Percentiles rank a stretch among this genome's conserved stretches.
These are phyloP conservation scores for Lunularia cruciata DNA, from an alignment of 225 moss, liverwort and hornwort species.

Conservation along the genomic window DNA sequence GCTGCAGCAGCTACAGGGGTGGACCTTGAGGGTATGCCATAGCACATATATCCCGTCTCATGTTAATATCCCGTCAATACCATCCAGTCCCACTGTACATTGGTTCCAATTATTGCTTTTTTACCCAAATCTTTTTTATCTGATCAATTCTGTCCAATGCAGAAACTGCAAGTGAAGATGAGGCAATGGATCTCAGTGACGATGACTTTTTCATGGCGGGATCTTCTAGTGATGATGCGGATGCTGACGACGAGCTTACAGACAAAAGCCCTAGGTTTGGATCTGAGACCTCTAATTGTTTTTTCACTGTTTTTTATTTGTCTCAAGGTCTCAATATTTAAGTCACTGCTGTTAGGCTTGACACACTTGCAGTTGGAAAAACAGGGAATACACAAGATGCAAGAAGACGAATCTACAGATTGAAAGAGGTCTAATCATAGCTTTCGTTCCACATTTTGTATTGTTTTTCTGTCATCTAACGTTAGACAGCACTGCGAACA, in stretches of 20 bases:
- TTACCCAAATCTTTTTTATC: too few species aligned
- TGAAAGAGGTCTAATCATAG: too few species aligned
- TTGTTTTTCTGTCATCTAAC: too few species aligned
- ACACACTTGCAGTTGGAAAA: too few species aligned
- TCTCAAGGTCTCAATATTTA: background rate
- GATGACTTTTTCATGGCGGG: slow-evolving; percentile 98
- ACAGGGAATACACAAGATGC: too few species aligned
- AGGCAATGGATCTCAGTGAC: slow-evolving; percentile 91
- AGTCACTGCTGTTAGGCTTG: background rate
- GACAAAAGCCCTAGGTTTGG: slow-evolving; percentile 89
- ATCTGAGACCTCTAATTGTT: too few species aligned
- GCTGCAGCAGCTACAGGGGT: slow-evolving; percentile 90
- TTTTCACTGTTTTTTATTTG: slow-evolving; percentile 12
- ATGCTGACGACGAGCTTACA: slow-evolving; percentile 97
- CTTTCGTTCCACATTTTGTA: too few species aligned
- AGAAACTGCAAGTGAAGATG: slow-evolving; percentile 99
- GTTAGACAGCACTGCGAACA: slow-evolving; percentile 21
- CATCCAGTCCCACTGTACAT: too few species aligned
- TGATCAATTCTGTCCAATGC: slow-evolving; percentile 36
- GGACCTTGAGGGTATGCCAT: slow-evolving; percentile 68
- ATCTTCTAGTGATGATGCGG: slow-evolving; percentile 96
- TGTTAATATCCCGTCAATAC: too few species aligned
- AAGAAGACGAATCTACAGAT: too few species aligned
- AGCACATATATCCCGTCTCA: too few species aligned
- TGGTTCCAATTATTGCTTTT: too few species aligned